These are phyloP conservation scores for Ogataea degrootiae DNA, from an alignment of 805 yeast genomes.

Conservation along the genomic window DNA sequence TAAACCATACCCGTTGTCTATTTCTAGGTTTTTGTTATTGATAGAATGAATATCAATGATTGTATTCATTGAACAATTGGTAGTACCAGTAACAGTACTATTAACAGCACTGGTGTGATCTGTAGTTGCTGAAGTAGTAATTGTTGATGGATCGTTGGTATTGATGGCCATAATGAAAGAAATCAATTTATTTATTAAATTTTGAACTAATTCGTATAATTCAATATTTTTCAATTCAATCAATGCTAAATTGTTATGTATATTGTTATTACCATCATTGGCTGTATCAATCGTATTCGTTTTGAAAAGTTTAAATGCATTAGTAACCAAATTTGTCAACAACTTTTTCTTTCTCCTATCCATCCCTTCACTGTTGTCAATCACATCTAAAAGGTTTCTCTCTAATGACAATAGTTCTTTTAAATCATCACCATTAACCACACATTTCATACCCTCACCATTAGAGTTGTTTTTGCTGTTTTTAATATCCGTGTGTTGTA, in stretches of 20 bases:
- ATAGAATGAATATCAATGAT: too few species aligned
- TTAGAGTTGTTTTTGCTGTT: too few species aligned
- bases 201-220: slow-evolving; percentile 30
- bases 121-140: neutral
- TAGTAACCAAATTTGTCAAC: slow-evolving; percentile 10
- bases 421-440: too few species aligned
- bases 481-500: neutral
- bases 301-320: slow-evolving; percentile 14
- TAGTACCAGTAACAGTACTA: neutral
- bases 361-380: slow-evolving; percentile 4
- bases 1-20: too few species aligned
- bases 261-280: too few species aligned
- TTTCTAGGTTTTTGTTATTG: too few species aligned
- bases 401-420: slow-evolving; percentile 8
- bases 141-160: neutral
- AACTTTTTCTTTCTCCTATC: slow-evolving; percentile 9
- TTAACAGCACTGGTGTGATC: neutral
- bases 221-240: slow-evolving; percentile 19
- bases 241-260: neutral
- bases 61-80: too few species aligned
- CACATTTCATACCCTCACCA: neutral
- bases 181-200: slow-evolving; percentile 28
- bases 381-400: slow-evolving; percentile 7
- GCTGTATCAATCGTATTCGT: too few species aligned
- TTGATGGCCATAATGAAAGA: slow-evolving; percentile 25